Conservation (phyloP, 352 stramenopile genomes). For the Globisporangium polare region DNA sequence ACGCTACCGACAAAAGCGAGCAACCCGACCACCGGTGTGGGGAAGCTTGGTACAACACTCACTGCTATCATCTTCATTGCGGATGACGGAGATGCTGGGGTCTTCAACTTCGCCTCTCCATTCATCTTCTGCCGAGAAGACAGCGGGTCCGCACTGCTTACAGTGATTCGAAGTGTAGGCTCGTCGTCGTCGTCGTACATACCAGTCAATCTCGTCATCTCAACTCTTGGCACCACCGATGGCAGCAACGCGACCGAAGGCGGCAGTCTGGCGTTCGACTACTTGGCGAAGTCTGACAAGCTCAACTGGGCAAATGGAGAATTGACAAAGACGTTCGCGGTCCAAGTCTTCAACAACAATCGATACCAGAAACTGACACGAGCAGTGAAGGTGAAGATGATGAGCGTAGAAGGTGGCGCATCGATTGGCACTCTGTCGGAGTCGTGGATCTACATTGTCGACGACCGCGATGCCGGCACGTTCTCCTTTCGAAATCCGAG, state of each 20-base stretch:
- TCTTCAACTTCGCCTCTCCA: slow-evolving; percentile 53
- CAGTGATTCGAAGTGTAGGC: slow-evolving; percentile 40
- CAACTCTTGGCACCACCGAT: slow-evolving; percentile 31
- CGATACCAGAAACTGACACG: slow-evolving; percentile 43
- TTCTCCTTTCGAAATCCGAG: slow-evolving; percentile 48
- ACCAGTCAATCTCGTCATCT: slow-evolving; percentile 44
- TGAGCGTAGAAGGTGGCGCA: slow-evolving; percentile 46
- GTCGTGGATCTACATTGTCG: slow-evolving; percentile 70
- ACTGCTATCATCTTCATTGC: slow-evolving; percentile 42
- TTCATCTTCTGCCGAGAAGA: slow-evolving; percentile 67
- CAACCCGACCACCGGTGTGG: slow-evolving; percentile 28
- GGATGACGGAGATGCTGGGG: slow-evolving; percentile 57
- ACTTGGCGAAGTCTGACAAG: slow-evolving; percentile 38
- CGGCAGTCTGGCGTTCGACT: slow-evolving; percentile 62
- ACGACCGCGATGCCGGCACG: slow-evolving; percentile 70
- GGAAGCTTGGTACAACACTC: slow-evolving; percentile 27
- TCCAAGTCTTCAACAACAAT: slow-evolving; percentile 74
- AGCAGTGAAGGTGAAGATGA: slow-evolving; percentile 50
- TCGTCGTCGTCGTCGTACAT: slow-evolving; percentile 60
- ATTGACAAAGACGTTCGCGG: slow-evolving; percentile 44
- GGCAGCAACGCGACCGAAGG: slow-evolving; percentile 65
- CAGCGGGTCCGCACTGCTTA: slow-evolving; percentile 51
- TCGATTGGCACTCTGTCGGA: slow-evolving; percentile 37
- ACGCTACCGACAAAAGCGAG: slow-evolving; percentile 29
- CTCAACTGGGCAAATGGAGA: slow-evolving; percentile 56